A percentile compares a stretch with the other conserved stretches of the same genome.
phyloP scores from a whole-genome alignment of 768 basidiomycete species.

The Trametes villosa region DNA sequence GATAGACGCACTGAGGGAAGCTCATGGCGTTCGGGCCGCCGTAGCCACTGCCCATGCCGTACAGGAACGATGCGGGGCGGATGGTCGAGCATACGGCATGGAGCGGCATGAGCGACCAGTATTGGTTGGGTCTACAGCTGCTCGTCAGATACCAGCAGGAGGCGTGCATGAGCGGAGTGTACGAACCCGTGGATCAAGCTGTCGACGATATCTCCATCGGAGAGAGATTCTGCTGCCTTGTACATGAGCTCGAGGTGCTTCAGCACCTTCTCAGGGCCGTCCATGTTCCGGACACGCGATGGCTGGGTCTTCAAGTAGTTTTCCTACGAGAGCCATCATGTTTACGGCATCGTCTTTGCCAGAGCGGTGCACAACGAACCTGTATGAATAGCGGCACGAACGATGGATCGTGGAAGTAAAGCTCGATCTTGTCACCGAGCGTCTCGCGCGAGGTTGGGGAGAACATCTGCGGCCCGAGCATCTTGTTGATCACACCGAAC shows the following conservation, averaged over 20 bases:
- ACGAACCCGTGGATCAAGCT: constrained; percentile 88
- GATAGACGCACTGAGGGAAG: constrained; percentile 73
- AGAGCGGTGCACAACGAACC: constrained; percentile 44
- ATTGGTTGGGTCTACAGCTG: constrained; percentile 77
- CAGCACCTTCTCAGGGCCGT: constrained; percentile 65
- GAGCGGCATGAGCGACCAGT: constrained; percentile 93
- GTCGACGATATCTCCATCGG: constrained; percentile 94
- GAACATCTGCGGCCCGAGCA: constrained; percentile 92
- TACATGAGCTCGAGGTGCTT: constrained; percentile 84
- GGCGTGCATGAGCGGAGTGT: background rate
- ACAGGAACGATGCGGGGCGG: constrained; percentile 81
- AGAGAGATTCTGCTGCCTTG: constrained; percentile 88
- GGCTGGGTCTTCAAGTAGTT: constrained; percentile 92
- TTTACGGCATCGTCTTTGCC: background rate
- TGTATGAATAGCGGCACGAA: constrained; percentile 96
- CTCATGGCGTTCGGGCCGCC: constrained; percentile 68
- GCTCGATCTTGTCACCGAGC: constrained; percentile 89
- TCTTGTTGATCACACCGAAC: constrained; percentile 87
- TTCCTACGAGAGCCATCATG: constrained; percentile 56
- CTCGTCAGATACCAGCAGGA: background rate
- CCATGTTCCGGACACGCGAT: constrained; percentile 55
- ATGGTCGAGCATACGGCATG: constrained; percentile 93
- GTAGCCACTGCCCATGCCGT: constrained; percentile 70
- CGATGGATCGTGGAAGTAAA: constrained; percentile 95
- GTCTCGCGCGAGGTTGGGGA: constrained; percentile 80